Evolutionary conservation across 768 basidiomycete species (phyloP).

Genomic region (Tricholoma furcatifolium): DNA sequence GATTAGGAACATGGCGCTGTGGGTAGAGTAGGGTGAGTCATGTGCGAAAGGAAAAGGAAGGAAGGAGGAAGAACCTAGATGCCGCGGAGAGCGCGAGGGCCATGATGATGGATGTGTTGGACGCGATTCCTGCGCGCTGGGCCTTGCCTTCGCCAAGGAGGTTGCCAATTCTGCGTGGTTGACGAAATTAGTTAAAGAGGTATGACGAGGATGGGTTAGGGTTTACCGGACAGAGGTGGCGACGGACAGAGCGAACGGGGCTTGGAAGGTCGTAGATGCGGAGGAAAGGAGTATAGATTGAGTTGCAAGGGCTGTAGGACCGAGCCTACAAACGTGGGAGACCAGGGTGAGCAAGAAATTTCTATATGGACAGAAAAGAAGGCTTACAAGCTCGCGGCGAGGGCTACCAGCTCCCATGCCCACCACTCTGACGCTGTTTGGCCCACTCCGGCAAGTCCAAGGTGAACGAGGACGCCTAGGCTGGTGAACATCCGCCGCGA

Average conservation of each 20-base stretch:
- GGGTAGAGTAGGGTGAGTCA: constrained; percentile 2
- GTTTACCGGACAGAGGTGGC: constrained; percentile 82
- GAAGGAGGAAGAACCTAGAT: constrained; percentile 47
- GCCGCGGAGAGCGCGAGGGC: constrained; percentile 63
- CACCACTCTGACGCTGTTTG: constrained; percentile 95
- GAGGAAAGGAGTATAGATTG: constrained; percentile 86
- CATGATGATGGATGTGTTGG: constrained; percentile 63
- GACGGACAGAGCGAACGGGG: constrained; percentile 78
- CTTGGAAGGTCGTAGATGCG: constrained; percentile 75
- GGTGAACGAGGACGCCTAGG: constrained; percentile 64
- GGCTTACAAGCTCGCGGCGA: constrained; percentile 48
- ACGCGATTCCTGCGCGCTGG: constrained; percentile 67
- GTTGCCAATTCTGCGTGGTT: constrained; percentile 70
- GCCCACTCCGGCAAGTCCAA: constrained; percentile 84
- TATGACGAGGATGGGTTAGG: background rate
- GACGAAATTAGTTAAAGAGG: background rate
- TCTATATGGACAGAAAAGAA: background rate
- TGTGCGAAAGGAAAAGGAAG: background rate
- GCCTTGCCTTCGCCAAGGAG: constrained; percentile 80
- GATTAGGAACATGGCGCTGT: constrained; percentile 51
- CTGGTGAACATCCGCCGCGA: constrained; percentile 61
- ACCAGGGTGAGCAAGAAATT: background rate
- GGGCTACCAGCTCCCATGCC: constrained; percentile 88
- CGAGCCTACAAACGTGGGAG: constrained; percentile 47
- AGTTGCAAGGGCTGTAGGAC: constrained; percentile 78